A percentile compares a stretch with the other conserved stretches of the same genome.
These are phyloP conservation scores for Neofusicoccum parvum DNA, from an alignment of 2,329 filamentous ascomycete species.

Conservation along the genomic window DNA sequence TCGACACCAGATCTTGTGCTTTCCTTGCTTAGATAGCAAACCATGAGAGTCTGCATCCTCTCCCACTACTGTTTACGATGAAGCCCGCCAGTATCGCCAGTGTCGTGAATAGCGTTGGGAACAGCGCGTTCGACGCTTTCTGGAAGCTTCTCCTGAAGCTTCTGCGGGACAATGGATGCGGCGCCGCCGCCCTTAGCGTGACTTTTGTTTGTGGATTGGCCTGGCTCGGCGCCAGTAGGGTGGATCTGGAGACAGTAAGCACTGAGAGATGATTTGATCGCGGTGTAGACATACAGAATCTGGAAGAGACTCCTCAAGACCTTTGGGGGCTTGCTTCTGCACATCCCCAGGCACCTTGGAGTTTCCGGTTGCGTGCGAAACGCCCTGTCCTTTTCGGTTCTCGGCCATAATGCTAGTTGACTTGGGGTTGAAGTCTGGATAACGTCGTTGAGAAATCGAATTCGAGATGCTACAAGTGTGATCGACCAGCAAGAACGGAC, in stretches of 20 bases:
- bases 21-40: no score
- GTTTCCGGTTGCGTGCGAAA: constrained; percentile 44
- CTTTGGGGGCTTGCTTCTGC: constrained; percentile 42
- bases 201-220: constrained; percentile 34
- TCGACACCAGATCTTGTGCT: no score
- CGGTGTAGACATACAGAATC: constrained; percentile 31
- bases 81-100: constrained; percentile 27
- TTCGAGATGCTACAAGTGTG: no score
- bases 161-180: constrained; percentile 39
- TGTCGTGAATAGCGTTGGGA: constrained; percentile 49
- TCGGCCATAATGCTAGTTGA: constrained; percentile 12
- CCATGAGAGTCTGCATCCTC: not conserved
- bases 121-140: constrained; percentile 48
- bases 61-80: not conserved
- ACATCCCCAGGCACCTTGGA: constrained; percentile 43
- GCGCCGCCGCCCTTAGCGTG: constrained; percentile 41
- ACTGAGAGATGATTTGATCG: no score
- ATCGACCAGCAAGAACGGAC: no score
- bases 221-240: constrained; percentile 39
- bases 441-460: not conserved
- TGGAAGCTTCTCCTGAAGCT: constrained; percentile 47
- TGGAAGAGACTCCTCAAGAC: constrained; percentile 44
- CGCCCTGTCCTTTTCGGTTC: constrained; percentile 43
- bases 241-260: constrained; percentile 32
- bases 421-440: not conserved